phyloP scores from a whole-genome alignment of 2,329 filamentous ascomycete species.

The Arthrobotrys iridis region DNA sequence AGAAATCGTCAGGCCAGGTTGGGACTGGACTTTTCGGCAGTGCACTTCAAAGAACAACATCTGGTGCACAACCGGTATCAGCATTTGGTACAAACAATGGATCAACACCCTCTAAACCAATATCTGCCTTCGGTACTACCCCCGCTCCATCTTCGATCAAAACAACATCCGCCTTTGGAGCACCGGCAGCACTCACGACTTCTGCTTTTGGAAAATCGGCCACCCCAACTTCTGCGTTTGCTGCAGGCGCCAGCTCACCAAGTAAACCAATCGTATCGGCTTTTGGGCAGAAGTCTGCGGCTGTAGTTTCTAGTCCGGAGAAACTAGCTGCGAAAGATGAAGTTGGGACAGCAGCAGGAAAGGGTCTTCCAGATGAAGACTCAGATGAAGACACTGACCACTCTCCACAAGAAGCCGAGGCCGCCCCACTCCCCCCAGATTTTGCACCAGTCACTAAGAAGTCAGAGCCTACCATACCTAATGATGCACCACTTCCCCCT shows the following conservation, averaged over 20 bases:
- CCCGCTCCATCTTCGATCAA: not conserved
- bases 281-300: conserved; percentile 32
- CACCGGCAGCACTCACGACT: not conserved
- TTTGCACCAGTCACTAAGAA: conserved; percentile 25
- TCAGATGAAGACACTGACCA: conserved; percentile 40
- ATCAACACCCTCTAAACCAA: not conserved
- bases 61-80: conserved; percentile 21
- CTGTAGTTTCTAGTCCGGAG: conserved; percentile 14
- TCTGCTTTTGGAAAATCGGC: conserved; percentile 26
- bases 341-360: conserved; percentile 17
- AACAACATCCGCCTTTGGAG: conserved; percentile 10
- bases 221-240: conserved; percentile 25
- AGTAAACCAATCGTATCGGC: conserved; percentile 20
- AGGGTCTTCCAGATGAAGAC: conserved; percentile 40
- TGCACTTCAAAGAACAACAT: conserved; percentile 38
- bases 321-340: conserved; percentile 2
- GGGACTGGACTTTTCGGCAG: conserved; percentile 46
- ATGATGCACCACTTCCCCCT: conserved; percentile 45
- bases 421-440: conserved; percentile 46
- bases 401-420: conserved; percentile 17
- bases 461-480: not conserved
- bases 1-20: conserved; percentile 17
- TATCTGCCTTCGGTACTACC: not conserved
- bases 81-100: conserved; percentile 13
- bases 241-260: not conserved